Base-by-base conservation (phyloP, 2,329 filamentous ascomycete genomes). In the Pseudogymnoascus destructans region DNA sequence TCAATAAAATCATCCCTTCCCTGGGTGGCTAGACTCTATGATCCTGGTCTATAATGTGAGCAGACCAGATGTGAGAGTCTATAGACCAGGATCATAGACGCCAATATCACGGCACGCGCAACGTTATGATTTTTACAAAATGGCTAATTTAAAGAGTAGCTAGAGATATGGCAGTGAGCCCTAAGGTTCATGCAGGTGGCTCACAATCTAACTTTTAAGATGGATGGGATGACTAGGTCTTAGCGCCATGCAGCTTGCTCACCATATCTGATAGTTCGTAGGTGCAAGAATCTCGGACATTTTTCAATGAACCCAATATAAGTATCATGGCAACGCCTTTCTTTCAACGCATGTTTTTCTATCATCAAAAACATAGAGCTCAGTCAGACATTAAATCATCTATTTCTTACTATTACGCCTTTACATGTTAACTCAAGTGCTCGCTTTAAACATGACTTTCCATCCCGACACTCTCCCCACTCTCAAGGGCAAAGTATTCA, bases 401-500 rank as follows among this genome's bases (percentile, higher is more conserved):
- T 55, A 38, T 58, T 60, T 35, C 54, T 59, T 49, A 55, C 17
- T 61, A 61, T 58, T 61, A 58, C 55, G 58, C 60, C 32, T 60
- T 62, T 40, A 62, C 54, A 63, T 11, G 57, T 61, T 59, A 27
- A 63, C 58, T 57, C 35, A 42, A 52, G 7, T 59, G 58, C 56
- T 64, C 42, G 9, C 38, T 54, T 61, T 61, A 9, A 64, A 59
- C 55, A 71, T 72, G 70, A 64, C 66, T 60, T 75, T 75, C 63
- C 64, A 72, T 63, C 71, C 71, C 7, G 69, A 73, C 32, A 67
- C 66, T 56, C 70, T 77, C n/a, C 73, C 74, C 7, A 64, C 72
- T 59, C 72, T 77, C 52, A 62, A 63, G 25, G 73, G 71, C 21
- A 74, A 72, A 64, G 70, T 75, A 11, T 75, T 69, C 58, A 67